phyloP scores from a whole-genome alignment of 106 monocot species.

The Chionographis japonica region DNA sequence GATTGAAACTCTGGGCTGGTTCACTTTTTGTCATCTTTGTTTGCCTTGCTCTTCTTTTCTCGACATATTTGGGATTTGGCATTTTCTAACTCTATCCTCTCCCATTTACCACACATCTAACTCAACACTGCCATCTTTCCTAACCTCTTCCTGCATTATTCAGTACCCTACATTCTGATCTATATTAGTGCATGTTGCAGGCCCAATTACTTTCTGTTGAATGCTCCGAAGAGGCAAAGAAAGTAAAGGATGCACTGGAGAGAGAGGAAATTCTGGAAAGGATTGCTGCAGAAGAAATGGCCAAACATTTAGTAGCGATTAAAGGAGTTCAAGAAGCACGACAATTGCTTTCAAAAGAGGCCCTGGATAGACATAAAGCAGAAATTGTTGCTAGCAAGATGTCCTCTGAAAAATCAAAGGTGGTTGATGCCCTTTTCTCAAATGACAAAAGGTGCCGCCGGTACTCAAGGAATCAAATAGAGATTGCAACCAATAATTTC shows the following conservation, averaged over 20 bases:
- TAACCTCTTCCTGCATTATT: not conserved
- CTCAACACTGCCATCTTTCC: not conserved
- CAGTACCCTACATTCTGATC: not conserved
- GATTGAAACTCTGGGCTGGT: too few relatives aligned
- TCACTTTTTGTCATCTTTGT: too few relatives aligned
- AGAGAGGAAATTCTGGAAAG: constrained; percentile 39
- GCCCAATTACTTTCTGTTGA: constrained; percentile 44
- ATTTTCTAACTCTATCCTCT: too few relatives aligned
- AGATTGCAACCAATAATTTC: constrained; percentile 76
- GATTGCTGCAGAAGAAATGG: constrained; percentile 48
- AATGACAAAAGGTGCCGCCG: constrained; percentile 37
- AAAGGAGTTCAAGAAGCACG: constrained; percentile 46
- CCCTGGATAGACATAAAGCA: constrained; percentile 34
- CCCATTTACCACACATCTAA: too few relatives aligned
- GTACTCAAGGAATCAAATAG: constrained; percentile 71
- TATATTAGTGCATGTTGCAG: constrained; percentile 26
- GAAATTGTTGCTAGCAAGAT: constrained; percentile 37
- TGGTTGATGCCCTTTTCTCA: constrained; percentile 37
- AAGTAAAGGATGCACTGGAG: constrained; percentile 46
- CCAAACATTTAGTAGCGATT: constrained; percentile 43
- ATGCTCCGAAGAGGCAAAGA: constrained; percentile 48
- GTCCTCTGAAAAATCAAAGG: constrained; percentile 34
- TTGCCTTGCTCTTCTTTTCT: too few relatives aligned
- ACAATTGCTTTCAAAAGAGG: constrained; percentile 38
- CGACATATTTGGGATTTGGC: too few relatives aligned